Evolutionary conservation across 2,329 filamentous ascomycete genomes (phyloP).

Genomic region (Pleomassaria siparia): DNA sequence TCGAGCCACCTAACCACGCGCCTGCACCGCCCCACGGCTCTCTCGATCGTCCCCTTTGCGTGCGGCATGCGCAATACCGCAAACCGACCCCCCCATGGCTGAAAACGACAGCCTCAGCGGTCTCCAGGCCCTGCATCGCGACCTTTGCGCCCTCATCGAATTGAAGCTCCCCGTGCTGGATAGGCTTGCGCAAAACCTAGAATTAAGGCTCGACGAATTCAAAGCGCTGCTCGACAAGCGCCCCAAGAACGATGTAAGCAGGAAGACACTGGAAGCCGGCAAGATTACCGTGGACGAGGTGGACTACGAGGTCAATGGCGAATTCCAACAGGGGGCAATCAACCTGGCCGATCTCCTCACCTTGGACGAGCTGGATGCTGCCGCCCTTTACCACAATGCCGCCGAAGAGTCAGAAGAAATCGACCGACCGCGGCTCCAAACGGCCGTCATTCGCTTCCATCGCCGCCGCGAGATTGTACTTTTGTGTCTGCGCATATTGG

Average conservation of each 20-base stretch:
- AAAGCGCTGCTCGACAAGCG: slow-evolving; percentile 73
- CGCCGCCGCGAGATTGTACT: slow-evolving; percentile 80
- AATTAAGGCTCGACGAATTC: slow-evolving; percentile 67
- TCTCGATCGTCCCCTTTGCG: slow-evolving; percentile 3
- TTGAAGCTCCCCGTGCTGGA: slow-evolving; percentile 70
- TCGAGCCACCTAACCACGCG: not conserved
- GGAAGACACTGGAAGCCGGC: slow-evolving; percentile 59
- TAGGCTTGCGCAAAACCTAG: slow-evolving; percentile 66
- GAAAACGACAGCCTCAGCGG: slow-evolving; percentile 71
- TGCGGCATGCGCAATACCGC: slow-evolving; percentile 35
- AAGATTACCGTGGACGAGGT: slow-evolving; percentile 72
- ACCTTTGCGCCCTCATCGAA: slow-evolving; percentile 76
- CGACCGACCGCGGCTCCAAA: slow-evolving; percentile 73
- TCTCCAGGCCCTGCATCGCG: slow-evolving; percentile 82
- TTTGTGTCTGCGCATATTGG: slow-evolving; percentile 77
- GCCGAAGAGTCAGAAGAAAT: slow-evolving; percentile 68
- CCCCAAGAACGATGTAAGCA: slow-evolving; percentile 72
- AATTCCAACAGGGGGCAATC: slow-evolving; percentile 81
- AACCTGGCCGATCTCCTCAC: slow-evolving; percentile 85
- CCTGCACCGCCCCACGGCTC: slow-evolving; percentile 2
- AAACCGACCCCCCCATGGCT: slow-evolving; percentile 59
- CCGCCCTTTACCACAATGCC: slow-evolving; percentile 72
- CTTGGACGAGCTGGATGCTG: slow-evolving; percentile 85
- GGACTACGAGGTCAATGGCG: slow-evolving; percentile 79
- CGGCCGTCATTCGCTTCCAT: slow-evolving; percentile 85